Evolutionary conservation across 768 basidiomycete genomes (phyloP).

Genomic region (Pisolithus microcarpus): DNA sequence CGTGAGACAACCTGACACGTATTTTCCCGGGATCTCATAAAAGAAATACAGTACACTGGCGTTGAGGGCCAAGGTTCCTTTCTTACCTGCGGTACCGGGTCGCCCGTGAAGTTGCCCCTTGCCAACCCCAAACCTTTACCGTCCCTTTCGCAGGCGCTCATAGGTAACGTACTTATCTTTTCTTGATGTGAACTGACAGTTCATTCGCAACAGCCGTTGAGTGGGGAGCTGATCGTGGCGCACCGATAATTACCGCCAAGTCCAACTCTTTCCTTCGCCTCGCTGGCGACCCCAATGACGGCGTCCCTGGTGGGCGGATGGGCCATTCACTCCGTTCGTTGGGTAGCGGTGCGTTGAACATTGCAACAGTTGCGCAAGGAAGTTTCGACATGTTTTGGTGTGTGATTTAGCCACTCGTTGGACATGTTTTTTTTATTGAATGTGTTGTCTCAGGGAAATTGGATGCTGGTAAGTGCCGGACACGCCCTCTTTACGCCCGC

Average conservation of each 20-base stretch:
- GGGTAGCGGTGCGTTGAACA: constrained; percentile 82
- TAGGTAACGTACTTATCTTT: constrained; percentile 37
- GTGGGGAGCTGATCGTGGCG: constrained; percentile 78
- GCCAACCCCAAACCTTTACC: constrained; percentile 53
- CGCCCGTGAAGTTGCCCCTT: constrained; percentile 59
- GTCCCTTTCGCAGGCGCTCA: constrained; percentile 63
- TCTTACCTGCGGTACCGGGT: constrained; percentile 44
- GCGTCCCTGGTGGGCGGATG: constrained; percentile 70
- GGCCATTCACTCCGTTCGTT: constrained; percentile 75
- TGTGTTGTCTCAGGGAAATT: constrained; percentile 52
- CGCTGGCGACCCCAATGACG: constrained; percentile 57
- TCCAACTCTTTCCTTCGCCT: constrained; percentile 63
- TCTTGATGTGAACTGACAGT: not conserved
- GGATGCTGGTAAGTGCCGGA: constrained; percentile 51
- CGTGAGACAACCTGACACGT: constrained; percentile 10
- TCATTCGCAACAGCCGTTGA: constrained; percentile 51
- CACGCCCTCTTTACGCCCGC: not conserved
- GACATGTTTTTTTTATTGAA: constrained; percentile 1
- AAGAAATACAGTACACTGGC: constrained; percentile 56
- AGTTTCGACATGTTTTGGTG: constrained; percentile 84
- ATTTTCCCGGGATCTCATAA: not conserved
- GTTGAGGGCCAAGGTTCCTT: constrained; percentile 75
- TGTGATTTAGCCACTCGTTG: constrained; percentile 13
- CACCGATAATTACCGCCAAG: constrained; percentile 49
- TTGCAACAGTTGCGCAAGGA: constrained; percentile 80